Conservation (phyloP, 208 protist species). For the Angomonas deanei region DNA sequence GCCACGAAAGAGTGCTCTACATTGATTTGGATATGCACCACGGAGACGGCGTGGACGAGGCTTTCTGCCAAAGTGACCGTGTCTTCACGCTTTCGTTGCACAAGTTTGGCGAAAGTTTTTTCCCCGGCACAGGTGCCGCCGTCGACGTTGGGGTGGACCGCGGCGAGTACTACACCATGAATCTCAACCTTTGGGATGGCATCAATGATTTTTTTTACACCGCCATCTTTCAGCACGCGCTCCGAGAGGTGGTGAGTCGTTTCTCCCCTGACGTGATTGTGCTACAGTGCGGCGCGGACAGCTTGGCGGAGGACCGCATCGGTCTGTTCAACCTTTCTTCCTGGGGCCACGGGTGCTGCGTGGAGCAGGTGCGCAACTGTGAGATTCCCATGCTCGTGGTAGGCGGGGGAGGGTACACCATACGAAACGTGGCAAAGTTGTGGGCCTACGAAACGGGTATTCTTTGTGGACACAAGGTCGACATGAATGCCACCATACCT, state of each 20-base stretch:
- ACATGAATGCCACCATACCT: slow-evolving; percentile 59
- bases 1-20: slow-evolving; percentile 96
- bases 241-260: slow-evolving; percentile 37
- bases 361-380: slow-evolving; percentile 91
- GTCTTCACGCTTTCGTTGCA: slow-evolving; percentile 99
- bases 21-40: slow-evolving; percentile 99
- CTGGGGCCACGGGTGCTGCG: slow-evolving; percentile 93
- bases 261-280: slow-evolving; percentile 95
- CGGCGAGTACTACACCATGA: slow-evolving; percentile 85
- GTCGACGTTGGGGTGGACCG: slow-evolving; percentile 75
- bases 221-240: slow-evolving; percentile 68
- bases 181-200: slow-evolving; percentile 85
- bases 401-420: slow-evolving; percentile 99
- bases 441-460: slow-evolving; percentile 95
- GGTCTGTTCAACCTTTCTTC: slow-evolving; percentile 93
- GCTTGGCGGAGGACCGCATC: slow-evolving; percentile 95
- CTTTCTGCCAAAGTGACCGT: slow-evolving; percentile 98
- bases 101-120: slow-evolving; percentile 98
- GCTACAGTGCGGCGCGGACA: slow-evolving; percentile 99
- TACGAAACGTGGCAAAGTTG: slow-evolving; percentile 97
- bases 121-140: slow-evolving; percentile 96
- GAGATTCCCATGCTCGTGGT: slow-evolving; percentile 95
- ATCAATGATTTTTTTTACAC: slow-evolving; percentile 90
- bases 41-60: slow-evolving; percentile 99
- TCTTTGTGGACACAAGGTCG: slow-evolving; percentile 59